These are phyloP conservation scores for Bothriochloa decipiens DNA, from an alignment of 176 grass and related monocot species.

Conservation along the genomic window DNA sequence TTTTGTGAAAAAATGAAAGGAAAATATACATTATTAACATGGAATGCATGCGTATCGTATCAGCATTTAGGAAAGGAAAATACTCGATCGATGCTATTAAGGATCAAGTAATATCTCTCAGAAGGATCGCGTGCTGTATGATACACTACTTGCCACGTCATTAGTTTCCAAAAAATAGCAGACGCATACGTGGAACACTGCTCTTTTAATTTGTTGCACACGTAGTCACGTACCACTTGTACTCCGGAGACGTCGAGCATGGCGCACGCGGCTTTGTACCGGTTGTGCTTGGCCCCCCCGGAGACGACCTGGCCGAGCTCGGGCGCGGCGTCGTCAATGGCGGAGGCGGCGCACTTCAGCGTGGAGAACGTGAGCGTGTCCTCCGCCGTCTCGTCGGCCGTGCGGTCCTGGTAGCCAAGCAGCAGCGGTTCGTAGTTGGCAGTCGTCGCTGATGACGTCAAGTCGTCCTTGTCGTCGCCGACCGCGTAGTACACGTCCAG, in stretches of 20 bases:
- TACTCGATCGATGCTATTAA: conserved; percentile 21
- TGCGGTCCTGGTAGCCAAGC: not conserved
- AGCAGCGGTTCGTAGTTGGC: conserved; percentile 2
- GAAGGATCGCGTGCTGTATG: not conserved
- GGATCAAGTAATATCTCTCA: not conserved
- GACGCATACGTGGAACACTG: not conserved
- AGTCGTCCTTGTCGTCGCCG: not conserved
- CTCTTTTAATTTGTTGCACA: not conserved
- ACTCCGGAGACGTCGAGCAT: conserved; percentile 39
- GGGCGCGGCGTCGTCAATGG: conserved; percentile 30
- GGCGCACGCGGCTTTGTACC: conserved; percentile 31
- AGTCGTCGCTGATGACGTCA: not conserved
- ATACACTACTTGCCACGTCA: not conserved
- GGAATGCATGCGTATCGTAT: conserved; percentile 2
- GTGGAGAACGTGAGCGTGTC: conserved; percentile 4
- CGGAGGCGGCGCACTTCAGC: conserved; percentile 19
- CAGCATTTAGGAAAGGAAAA: conserved; percentile 11
- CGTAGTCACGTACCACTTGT: conserved; percentile 33
- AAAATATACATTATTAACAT: not conserved
- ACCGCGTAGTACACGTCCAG: conserved; percentile 41
- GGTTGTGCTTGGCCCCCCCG: not conserved
- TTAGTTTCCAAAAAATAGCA: not conserved
- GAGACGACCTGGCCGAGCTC: conserved; percentile 22
- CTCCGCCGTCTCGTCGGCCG: not conserved
- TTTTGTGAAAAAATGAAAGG: not conserved